Evolutionary conservation across 768 basidiomycete genomes (phyloP).

Genomic region (Leccinum disarticulatum): DNA sequence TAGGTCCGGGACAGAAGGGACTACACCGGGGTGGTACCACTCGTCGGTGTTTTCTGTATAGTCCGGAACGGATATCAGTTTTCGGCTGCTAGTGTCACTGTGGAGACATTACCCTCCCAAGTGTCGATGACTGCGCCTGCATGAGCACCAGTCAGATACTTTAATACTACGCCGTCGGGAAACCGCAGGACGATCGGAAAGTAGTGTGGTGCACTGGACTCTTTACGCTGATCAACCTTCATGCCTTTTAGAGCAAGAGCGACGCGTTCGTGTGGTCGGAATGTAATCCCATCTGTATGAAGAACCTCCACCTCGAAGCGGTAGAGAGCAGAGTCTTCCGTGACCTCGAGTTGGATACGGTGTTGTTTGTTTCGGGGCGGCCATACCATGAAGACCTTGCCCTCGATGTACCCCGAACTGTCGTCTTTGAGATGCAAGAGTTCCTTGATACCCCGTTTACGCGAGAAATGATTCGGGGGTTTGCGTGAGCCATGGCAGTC

Average conservation of each 20-base stretch:
- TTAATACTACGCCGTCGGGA: slow-evolving; percentile 42
- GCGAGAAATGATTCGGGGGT: slow-evolving; percentile 21
- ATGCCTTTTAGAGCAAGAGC: slow-evolving; percentile 49
- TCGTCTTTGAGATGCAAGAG: slow-evolving; percentile 32
- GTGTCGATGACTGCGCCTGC: slow-evolving; percentile 38
- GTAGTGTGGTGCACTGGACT: slow-evolving; percentile 29
- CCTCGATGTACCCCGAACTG: slow-evolving; percentile 41
- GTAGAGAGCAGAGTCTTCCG: slow-evolving; percentile 15
- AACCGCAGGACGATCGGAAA: slow-evolving; percentile 46
- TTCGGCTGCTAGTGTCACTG: background rate
- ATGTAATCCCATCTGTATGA: slow-evolving; percentile 34
- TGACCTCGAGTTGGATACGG: slow-evolving; percentile 33
- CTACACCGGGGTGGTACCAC: slow-evolving; percentile 24
- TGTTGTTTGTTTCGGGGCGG: slow-evolving; percentile 27
- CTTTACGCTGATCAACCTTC: slow-evolving; percentile 30
- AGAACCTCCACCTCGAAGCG: slow-evolving; percentile 42
- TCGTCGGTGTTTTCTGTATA: slow-evolving; percentile 21
- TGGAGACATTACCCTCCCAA: slow-evolving; percentile 36
- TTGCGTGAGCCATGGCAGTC: slow-evolving; percentile 14
- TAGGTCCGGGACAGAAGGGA: slow-evolving; percentile 14
- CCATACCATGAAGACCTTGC: slow-evolving; percentile 48
- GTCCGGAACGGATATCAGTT: background rate
- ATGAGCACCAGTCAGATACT: slow-evolving; percentile 34
- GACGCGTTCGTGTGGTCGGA: slow-evolving; percentile 44
- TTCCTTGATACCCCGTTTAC: slow-evolving; percentile 32